These are phyloP conservation scores for Penicillium palitans DNA, from an alignment of 2,329 filamentous ascomycete species.

Conservation along the genomic window DNA sequence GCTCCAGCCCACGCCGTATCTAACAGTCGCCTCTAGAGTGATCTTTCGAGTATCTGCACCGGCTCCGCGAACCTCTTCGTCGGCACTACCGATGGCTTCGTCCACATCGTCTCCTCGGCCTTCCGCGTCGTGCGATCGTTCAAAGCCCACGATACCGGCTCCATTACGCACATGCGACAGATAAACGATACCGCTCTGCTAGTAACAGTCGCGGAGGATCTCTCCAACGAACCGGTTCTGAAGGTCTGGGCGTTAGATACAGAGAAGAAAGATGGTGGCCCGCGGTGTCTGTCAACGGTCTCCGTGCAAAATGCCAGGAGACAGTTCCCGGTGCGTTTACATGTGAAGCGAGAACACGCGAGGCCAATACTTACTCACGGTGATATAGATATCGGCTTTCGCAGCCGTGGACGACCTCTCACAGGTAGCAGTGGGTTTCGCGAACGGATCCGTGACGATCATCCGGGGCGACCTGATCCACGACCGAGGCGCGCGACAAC, in stretches of 20 bases:
- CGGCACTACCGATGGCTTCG: constrained; percentile 78
- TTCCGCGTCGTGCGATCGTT: constrained; percentile 89
- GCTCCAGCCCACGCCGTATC: background rate
- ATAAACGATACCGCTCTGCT: constrained; percentile 82
- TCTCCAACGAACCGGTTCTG: constrained; percentile 80
- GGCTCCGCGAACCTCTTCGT: constrained; percentile 89
- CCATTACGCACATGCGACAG: constrained; percentile 89
- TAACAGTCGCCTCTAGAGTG: constrained; percentile 48
- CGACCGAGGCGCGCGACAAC: constrained; percentile 88
- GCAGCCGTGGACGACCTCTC: constrained; percentile 82
- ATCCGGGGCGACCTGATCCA: constrained; percentile 93
- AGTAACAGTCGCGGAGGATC: constrained; percentile 78
- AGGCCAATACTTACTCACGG: constrained; percentile 2
- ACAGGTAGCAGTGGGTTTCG: constrained; percentile 93
- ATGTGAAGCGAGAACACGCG: too few relatives aligned
- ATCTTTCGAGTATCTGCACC: constrained; percentile 79
- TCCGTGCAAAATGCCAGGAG: constrained; percentile 86
- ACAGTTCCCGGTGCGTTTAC: constrained; percentile 73
- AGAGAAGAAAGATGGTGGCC: constrained; percentile 89
- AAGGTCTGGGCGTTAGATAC: constrained; percentile 98
- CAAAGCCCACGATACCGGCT: constrained; percentile 72
- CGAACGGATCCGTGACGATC: constrained; percentile 89
- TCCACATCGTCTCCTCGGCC: constrained; percentile 81
- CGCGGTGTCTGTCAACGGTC: constrained; percentile 82
- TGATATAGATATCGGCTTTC: constrained; percentile 69